These are phyloP conservation scores for Russula ochroleuca DNA, from an alignment of 768 basidiomycete genomes.

Conservation along the genomic window DNA sequence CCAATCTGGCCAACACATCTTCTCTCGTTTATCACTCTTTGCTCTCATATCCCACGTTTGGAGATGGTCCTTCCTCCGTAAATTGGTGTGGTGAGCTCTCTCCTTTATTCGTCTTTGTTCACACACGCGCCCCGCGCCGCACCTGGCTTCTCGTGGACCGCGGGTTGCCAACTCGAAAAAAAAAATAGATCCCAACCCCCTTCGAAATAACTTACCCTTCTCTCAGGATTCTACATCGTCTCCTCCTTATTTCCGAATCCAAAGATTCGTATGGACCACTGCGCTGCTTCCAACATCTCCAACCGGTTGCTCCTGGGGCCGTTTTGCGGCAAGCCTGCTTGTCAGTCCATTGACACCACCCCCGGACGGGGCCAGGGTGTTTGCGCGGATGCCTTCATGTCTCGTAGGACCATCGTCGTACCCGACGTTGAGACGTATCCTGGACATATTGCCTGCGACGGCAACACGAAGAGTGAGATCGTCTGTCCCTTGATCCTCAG, in stretches of 20 bases:
- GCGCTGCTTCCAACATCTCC: conserved; percentile 5
- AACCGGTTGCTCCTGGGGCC: conserved; percentile 64
- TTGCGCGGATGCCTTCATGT: conserved; percentile 74
- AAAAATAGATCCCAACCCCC: conserved; percentile 31
- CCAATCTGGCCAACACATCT: conserved; percentile 83
- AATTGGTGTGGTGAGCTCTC: conserved; percentile 88
- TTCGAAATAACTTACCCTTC: conserved; percentile 23
- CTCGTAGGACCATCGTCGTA: conserved; percentile 58
- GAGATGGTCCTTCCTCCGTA: conserved; percentile 59
- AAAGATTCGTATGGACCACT: conserved; percentile 28
- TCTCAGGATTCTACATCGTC: conserved; percentile 80
- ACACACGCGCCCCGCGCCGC: conserved; percentile 5
- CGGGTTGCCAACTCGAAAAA: conserved; percentile 25
- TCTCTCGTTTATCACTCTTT: conserved; percentile 78
- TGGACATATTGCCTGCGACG: conserved; percentile 94
- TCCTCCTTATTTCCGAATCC: conserved; percentile 57
- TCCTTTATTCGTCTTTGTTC: conserved; percentile 11
- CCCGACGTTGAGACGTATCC: conserved; percentile 75
- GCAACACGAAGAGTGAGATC: conserved; percentile 84
- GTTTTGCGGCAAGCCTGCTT: conserved; percentile 89
- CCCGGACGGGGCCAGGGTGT: conserved; percentile 64
- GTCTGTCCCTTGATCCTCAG: conserved; percentile 67
- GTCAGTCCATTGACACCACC: conserved; percentile 67
- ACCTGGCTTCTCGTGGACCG: conserved; percentile 10
- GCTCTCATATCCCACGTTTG: conserved; percentile 65